Percentiles rank a stretch among this genome's conserved stretches.
Evolutionary conservation across 2,329 filamentous ascomycete species (phyloP).

Genomic region (Exophiala dermatitidis): DNA sequence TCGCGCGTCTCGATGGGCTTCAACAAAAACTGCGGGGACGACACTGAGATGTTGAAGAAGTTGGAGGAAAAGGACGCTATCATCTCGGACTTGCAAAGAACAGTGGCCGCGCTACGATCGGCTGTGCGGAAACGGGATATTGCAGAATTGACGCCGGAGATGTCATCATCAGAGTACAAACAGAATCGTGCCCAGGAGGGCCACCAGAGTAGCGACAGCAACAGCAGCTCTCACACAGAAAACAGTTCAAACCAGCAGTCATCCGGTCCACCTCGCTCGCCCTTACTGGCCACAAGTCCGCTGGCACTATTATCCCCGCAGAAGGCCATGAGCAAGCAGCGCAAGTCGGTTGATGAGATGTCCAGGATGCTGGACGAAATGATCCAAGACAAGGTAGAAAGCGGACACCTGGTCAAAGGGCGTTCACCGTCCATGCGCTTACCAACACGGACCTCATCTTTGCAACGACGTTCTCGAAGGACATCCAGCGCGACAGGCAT

Average conservation of each 20-base stretch:
- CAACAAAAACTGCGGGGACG: slow-evolving; percentile 62
- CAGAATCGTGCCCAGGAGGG: slow-evolving; percentile 23
- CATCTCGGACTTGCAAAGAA: slow-evolving; percentile 88
- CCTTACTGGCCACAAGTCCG: slow-evolving; percentile 21
- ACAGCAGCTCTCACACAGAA: slow-evolving; percentile 28
- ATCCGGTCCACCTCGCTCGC: slow-evolving; percentile 16
- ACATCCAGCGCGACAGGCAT: slow-evolving; percentile 12
- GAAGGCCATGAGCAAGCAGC: slow-evolving; percentile 44
- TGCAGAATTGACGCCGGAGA: slow-evolving; percentile 53
- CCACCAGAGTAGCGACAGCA: slow-evolving; percentile 30
- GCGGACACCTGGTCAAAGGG: slow-evolving; percentile 62
- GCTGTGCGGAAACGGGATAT: slow-evolving; percentile 79
- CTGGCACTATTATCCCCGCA: slow-evolving; percentile 31
- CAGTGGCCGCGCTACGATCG: slow-evolving; percentile 78
- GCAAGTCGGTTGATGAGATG: slow-evolving; percentile 80
- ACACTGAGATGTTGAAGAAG: slow-evolving; percentile 70
- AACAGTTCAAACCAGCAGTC: slow-evolving; percentile 12
- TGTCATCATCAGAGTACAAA: slow-evolving; percentile 31
- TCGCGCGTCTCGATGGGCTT: slow-evolving; percentile 75
- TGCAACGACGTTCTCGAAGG: slow-evolving; percentile 27
- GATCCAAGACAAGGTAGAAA: slow-evolving; percentile 82
- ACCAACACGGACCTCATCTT: slow-evolving; percentile 15
- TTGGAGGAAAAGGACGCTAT: slow-evolving; percentile 95
- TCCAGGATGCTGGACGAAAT: slow-evolving; percentile 91
- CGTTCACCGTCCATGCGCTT: slow-evolving; percentile 60